These are phyloP conservation scores for Pythium brassicae DNA, from an alignment of 352 stramenopile species.

Conservation along the genomic window DNA sequence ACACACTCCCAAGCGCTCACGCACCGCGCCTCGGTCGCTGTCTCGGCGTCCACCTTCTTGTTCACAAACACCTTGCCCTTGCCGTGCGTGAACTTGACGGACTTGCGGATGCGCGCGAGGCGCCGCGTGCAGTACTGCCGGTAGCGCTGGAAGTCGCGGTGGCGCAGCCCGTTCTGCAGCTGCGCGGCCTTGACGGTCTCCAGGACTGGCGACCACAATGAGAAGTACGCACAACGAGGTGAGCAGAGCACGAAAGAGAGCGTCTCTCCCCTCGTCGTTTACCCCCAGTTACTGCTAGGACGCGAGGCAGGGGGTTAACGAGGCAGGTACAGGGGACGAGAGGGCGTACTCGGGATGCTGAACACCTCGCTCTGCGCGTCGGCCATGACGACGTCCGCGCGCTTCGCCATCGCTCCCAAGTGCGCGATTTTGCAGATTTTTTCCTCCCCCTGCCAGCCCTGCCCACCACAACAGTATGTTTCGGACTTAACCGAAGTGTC, in stretches of 20 bases:
- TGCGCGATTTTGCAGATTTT: background rate
- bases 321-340: background rate
- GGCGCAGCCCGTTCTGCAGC: slow-evolving; percentile 85
- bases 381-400: slow-evolving; percentile 22
- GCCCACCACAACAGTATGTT: background rate
- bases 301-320: background rate
- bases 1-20: too few species aligned
- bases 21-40: slow-evolving; percentile 53
- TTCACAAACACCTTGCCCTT: slow-evolving; percentile 81
- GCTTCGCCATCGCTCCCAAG: slow-evolving; percentile 19
- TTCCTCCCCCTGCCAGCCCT: background rate
- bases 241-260: background rate
- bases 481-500: too few species aligned
- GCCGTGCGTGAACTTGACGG: slow-evolving; percentile 84
- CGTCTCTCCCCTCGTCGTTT: background rate
- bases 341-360: slow-evolving; percentile 42
- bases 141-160: slow-evolving; percentile 90
- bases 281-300: too few species aligned
- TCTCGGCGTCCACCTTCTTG: slow-evolving; percentile 85
- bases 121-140: slow-evolving; percentile 88
- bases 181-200: slow-evolving; percentile 89
- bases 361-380: slow-evolving; percentile 29
- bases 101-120: slow-evolving; percentile 85
- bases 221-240: background rate
- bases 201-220: slow-evolving; percentile 34